These are phyloP conservation scores for Rubus idaeus DNA, from an alignment of 306 rosid genomes.

Conservation along the genomic window DNA sequence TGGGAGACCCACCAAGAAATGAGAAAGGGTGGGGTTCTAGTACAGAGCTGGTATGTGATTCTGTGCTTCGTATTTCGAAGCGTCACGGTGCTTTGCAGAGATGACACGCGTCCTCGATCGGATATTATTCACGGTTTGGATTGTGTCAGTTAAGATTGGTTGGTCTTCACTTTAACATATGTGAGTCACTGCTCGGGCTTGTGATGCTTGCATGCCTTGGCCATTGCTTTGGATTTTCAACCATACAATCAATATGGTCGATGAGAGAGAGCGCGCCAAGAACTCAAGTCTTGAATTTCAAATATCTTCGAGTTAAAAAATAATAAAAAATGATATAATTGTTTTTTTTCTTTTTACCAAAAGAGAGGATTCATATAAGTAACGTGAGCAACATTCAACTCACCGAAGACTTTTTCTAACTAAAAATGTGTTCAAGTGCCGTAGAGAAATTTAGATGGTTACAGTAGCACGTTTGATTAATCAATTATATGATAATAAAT, in stretches of 20 bases:
- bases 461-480: too few species aligned
- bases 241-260: constrained; percentile 16
- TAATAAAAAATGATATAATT: neutral
- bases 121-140: constrained; percentile 11
- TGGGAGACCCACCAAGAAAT: too few species aligned
- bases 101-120: constrained; percentile 29
- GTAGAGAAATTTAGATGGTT: too few species aligned
- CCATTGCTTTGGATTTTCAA: constrained; percentile 8
- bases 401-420: too few species aligned
- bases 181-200: constrained; percentile 8
- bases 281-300: constrained; percentile 16
- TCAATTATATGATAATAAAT: too few species aligned
- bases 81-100: constrained; percentile 17
- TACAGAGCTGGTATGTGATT: too few species aligned
- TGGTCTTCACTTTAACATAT: neutral
- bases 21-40: too few species aligned
- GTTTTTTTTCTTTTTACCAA: too few species aligned
- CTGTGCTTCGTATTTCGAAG: constrained; percentile 29
- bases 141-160: neutral
- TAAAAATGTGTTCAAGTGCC: too few species aligned
- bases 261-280: neutral
- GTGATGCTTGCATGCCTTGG: neutral
- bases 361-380: too few species aligned
- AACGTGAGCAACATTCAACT: too few species aligned
- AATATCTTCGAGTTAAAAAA: neutral